Evolutionary conservation across 805 yeast genomes (phyloP).

Genomic region (Saturnispora saitoi): DNA sequence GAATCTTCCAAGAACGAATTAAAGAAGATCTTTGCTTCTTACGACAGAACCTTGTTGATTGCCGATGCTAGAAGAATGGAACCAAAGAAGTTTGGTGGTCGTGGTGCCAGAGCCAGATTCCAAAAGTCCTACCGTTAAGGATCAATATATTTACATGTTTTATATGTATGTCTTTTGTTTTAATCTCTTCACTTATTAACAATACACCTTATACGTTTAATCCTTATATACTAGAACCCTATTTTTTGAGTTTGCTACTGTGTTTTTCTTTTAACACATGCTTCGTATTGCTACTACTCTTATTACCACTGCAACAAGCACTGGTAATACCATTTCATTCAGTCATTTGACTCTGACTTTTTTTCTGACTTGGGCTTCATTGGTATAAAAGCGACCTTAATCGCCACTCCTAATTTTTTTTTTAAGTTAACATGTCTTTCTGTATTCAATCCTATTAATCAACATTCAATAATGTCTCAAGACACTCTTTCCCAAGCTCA

Average conservation of each 20-base stretch:
- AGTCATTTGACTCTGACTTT: not conserved
- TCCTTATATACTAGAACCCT: not conserved
- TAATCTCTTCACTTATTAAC: not conserved
- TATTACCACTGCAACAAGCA: too few relatives aligned
- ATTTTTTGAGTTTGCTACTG: not conserved
- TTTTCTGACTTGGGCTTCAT: not conserved
- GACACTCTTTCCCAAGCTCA: constrained; percentile 66
- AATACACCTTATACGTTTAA: not conserved
- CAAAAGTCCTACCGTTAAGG: constrained; percentile 99
- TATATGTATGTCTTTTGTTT: constrained; percentile 1
- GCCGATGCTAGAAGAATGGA: constrained; percentile 99
- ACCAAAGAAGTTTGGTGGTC: constrained; percentile 99
- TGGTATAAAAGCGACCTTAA: not conserved
- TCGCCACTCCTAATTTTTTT: not conserved
- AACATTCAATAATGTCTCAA: constrained; percentile 14
- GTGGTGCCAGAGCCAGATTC: constrained; percentile 99
- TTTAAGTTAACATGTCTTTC: too few relatives aligned
- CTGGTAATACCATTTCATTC: not conserved
- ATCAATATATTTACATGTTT: constrained; percentile 1
- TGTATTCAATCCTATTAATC: not conserved
- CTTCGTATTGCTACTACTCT: too few relatives aligned
- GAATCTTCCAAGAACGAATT: constrained; percentile 99
- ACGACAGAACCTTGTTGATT: constrained; percentile 98
- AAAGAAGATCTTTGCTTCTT: constrained; percentile 93
- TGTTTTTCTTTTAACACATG: too few relatives aligned